Evolutionary conservation across 2,329 filamentous ascomycete species (phyloP).

Genomic region (Beauveria scarabaeidicola): DNA sequence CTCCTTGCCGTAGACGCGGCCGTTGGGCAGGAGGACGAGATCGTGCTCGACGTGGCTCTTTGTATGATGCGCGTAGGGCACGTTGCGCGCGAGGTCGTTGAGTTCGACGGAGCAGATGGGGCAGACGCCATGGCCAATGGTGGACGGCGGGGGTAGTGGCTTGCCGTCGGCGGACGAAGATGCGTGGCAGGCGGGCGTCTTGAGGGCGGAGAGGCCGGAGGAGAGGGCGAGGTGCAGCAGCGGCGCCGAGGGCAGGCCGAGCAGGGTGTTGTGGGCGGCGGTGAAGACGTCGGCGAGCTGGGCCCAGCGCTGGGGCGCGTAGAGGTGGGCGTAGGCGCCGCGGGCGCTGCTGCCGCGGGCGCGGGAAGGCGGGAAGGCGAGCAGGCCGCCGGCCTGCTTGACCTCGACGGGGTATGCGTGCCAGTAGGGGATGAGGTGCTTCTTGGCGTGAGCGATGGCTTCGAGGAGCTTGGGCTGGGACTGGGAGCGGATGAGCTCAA

Average conservation of each 20-base stretch:
- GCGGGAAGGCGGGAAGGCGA: conserved; percentile 57
- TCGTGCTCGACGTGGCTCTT: conserved; percentile 90
- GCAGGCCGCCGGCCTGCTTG: conserved; percentile 64
- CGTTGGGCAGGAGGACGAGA: conserved; percentile 78
- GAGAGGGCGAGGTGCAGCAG: conserved; percentile 85
- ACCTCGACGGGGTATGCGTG: conserved; percentile 62
- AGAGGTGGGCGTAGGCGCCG: conserved; percentile 48
- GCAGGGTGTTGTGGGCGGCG: conserved; percentile 75
- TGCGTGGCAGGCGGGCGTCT: conserved; percentile 88
- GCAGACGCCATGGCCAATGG: conserved; percentile 67
- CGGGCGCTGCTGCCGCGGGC: conserved; percentile 31
- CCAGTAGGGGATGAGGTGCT: conserved; percentile 64
- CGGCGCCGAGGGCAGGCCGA: conserved; percentile 72
- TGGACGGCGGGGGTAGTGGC: conserved; percentile 18
- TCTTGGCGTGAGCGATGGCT: conserved; percentile 73
- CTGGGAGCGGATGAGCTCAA: conserved; percentile 72
- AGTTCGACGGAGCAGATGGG: conserved; percentile 95
- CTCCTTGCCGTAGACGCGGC: conserved; percentile 71
- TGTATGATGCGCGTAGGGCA: conserved; percentile 91
- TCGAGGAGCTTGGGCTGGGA: conserved; percentile 59
- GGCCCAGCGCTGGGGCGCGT: conserved; percentile 63
- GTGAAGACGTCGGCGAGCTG: conserved; percentile 74
- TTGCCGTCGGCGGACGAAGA: conserved; percentile 32
- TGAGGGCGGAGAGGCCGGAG: conserved; percentile 86
- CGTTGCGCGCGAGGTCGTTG: conserved; percentile 77